Percentiles rank a stretch among this genome's conserved stretches.
Conservation (phyloP, 208 protist genomes). For the Dictyostelium gargantuum region DNA sequence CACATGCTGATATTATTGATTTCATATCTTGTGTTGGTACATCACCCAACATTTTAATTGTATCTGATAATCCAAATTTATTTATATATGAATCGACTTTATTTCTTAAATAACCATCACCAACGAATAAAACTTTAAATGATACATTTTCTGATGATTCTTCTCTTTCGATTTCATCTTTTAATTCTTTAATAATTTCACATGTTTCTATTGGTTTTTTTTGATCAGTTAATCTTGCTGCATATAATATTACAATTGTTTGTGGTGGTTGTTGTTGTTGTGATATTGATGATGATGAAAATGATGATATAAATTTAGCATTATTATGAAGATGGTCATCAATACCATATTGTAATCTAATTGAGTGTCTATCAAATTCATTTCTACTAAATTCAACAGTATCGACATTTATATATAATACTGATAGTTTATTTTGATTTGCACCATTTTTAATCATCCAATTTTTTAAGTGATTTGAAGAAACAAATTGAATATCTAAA, state of each 20-base stretch:
- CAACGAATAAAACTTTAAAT: constrained; percentile 31
- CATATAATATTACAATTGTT: not conserved
- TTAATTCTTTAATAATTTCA: not conserved
- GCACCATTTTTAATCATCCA: constrained; percentile 8
- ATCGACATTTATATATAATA: constrained; percentile 13
- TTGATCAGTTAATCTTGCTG: not conserved
- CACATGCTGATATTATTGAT: not conserved
- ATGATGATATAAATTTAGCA: no score
- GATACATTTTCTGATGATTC: not conserved
- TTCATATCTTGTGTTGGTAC: constrained; percentile 11
- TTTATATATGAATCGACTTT: constrained; percentile 22
- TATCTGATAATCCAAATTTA: not conserved
- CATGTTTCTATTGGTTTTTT: constrained; percentile 32
- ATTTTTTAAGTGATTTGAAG: constrained; percentile 44
- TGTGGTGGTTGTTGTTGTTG: no score
- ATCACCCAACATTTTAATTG: constrained; percentile 8
- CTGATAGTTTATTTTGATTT: not conserved
- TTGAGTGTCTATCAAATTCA: not conserved
- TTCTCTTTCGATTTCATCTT: not conserved
- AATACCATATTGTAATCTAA: not conserved
- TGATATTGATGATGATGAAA: no score
- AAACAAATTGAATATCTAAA: not conserved
- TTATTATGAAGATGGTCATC: no score
- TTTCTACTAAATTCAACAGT: not conserved
- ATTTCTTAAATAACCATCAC: not conserved